Evolutionary conservation across 1,284 basidiomycete species (phyloP).

Genomic region (Sanghuangporus sanghuang): DNA sequence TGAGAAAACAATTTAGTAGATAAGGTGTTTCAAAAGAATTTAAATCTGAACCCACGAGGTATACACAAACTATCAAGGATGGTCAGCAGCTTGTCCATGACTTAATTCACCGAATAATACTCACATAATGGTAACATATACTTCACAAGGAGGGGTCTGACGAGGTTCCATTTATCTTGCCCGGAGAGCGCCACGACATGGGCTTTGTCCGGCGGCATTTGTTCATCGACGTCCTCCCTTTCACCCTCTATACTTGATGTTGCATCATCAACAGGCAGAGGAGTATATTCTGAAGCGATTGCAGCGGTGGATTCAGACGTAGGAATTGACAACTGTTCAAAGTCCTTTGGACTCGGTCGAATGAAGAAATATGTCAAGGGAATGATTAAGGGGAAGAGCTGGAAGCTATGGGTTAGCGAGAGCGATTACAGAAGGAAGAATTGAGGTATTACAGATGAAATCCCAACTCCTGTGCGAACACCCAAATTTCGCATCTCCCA

Average conservation of each 20-base stretch:
- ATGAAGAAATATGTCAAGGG: conserved; percentile 72
- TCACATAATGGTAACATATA: conserved; percentile 82
- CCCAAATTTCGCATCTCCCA: conserved; percentile 89
- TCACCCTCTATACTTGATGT: background rate
- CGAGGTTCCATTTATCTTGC: conserved; percentile 72
- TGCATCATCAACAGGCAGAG: conserved; percentile 33
- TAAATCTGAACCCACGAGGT: conserved; percentile 47
- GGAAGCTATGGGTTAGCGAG: background rate
- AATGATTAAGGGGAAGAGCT: conserved; percentile 78
- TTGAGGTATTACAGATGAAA: conserved; percentile 53
- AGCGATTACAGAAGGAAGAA: background rate
- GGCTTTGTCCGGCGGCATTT: conserved; percentile 17
- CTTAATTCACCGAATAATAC: conserved; percentile 26
- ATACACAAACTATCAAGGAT: conserved; percentile 58
- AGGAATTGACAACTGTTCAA: conserved; percentile 28
- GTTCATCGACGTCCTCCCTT: conserved; percentile 25
- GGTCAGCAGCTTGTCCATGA: background rate
- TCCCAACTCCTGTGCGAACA: conserved; percentile 76
- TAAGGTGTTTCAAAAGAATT: background rate
- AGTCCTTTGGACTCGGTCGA: conserved; percentile 55
- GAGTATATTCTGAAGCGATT: conserved; percentile 43
- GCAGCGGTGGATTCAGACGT: conserved; percentile 29
- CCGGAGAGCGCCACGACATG: conserved; percentile 45
- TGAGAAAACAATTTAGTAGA: conserved; percentile 28
- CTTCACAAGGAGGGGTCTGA: conserved; percentile 65